These are phyloP conservation scores for Emergomyces pasteurianus DNA, from an alignment of 2,329 filamentous ascomycete genomes.

Conservation along the genomic window DNA sequence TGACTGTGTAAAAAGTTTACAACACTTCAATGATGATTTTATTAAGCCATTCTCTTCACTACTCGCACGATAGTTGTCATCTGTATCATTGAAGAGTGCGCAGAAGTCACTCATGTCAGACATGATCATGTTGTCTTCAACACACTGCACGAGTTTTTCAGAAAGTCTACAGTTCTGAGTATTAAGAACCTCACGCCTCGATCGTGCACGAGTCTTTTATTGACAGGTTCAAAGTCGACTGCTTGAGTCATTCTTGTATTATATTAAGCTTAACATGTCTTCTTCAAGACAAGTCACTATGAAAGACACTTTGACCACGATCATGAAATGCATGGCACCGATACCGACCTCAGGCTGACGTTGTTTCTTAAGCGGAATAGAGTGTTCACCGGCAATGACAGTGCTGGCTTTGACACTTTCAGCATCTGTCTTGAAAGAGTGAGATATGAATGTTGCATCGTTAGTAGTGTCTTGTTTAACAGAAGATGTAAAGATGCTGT, in stretches of 20 bases:
- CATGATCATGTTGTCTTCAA: not conserved
- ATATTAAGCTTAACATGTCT: not conserved
- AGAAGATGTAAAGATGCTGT: not conserved
- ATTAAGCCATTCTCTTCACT: not conserved
- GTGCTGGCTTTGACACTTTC: too few species aligned
- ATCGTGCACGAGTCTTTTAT: too few species aligned
- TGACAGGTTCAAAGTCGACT: not conserved
- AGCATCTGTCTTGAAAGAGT: too few species aligned
- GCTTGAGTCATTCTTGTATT: not conserved
- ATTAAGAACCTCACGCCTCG: too few species aligned
- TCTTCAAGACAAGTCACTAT: too few species aligned
- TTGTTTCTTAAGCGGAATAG: not conserved
- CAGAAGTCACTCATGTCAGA: not conserved
- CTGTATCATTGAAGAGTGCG: not conserved
- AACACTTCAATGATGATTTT: not conserved
- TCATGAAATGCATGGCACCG: not conserved
- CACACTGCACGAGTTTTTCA: too few species aligned
- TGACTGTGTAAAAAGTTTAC: too few species aligned
- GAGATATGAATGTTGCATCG: too few species aligned
- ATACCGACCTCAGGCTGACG: not conserved
- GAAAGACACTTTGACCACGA: not conserved
- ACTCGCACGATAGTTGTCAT: not conserved
- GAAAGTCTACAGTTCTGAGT: not conserved
- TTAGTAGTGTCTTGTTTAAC: too few species aligned
- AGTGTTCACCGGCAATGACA: not conserved